A percentile compares a stretch with the other conserved stretches of the same genome.
Evolutionary conservation across 805 yeast genomes (phyloP).

Genomic region (Myxozyma monticola): DNA sequence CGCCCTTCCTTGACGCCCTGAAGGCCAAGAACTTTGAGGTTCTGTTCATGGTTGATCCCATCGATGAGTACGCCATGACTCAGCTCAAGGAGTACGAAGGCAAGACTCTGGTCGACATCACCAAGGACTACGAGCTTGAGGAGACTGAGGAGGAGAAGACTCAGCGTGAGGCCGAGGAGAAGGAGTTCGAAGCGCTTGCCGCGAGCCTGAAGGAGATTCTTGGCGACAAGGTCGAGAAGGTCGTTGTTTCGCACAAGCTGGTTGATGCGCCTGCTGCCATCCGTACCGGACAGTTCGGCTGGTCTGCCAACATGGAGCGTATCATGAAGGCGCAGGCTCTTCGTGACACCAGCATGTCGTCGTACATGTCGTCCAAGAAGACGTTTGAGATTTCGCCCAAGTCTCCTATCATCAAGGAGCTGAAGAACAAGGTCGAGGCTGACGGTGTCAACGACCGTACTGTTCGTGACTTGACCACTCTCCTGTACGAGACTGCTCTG

Average conservation of each 20-base stretch:
- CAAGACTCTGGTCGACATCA: slow-evolving; percentile 97
- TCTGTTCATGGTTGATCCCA: slow-evolving; percentile 96
- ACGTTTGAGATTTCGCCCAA: slow-evolving; percentile 98
- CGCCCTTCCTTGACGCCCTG: slow-evolving; percentile 98
- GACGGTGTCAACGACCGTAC: slow-evolving; percentile 98
- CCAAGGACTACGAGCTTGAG: slow-evolving; percentile 95
- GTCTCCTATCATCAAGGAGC: slow-evolving; percentile 92
- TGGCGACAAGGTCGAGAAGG: slow-evolving; percentile 99
- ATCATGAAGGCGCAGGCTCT: slow-evolving; percentile 99
- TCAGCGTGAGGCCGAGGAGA: slow-evolving; percentile 87
- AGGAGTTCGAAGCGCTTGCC: slow-evolving; percentile 90
- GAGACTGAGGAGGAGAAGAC: slow-evolving; percentile 98
- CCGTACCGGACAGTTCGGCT: slow-evolving; percentile 99
- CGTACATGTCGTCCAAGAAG: slow-evolving; percentile 99
- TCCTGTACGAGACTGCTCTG: slow-evolving; percentile 96
- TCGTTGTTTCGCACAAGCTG: slow-evolving; percentile 94
- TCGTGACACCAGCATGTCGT: slow-evolving; percentile 97
- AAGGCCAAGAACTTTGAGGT: slow-evolving; percentile 99
- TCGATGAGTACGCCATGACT: slow-evolving; percentile 99
- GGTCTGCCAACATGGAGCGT: slow-evolving; percentile 99
- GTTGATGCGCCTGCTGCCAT: slow-evolving; percentile 99
- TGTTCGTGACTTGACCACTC: slow-evolving; percentile 94
- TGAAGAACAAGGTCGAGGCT: slow-evolving; percentile 92
- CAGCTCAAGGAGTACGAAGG: slow-evolving; percentile 99
- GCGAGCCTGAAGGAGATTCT: slow-evolving; percentile 94